phyloP scores from a whole-genome alignment of 2,329 filamentous ascomycete genomes.

The Knufia petricola region DNA sequence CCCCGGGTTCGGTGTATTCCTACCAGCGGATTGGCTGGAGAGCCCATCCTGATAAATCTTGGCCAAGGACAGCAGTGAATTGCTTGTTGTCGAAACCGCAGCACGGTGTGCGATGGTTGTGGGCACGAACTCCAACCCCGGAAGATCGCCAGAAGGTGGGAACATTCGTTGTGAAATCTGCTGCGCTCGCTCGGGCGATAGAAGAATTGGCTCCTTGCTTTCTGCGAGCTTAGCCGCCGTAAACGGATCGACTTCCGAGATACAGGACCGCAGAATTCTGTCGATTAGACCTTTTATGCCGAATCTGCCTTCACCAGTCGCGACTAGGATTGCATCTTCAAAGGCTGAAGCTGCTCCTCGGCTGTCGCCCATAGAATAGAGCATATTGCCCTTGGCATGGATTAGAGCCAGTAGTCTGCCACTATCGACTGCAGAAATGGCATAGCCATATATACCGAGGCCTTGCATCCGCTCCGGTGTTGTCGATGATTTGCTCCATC shows the following conservation, averaged over 20 bases:
- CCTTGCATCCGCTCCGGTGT: conserved; percentile 31
- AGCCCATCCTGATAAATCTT: conserved; percentile 98
- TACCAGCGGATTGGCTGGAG: conserved; percentile 49
- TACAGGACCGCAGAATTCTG: conserved; percentile 57
- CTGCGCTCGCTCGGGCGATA: conserved; percentile 74
- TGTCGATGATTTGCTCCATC: conserved; percentile 5
- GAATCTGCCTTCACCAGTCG: conserved; percentile 59
- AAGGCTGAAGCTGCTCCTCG: conserved; percentile 75
- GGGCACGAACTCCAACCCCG: conserved; percentile 64
- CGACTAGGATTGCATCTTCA: conserved; percentile 88
- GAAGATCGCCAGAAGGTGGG: conserved; percentile 61
- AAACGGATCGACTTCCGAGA: conserved; percentile 21
- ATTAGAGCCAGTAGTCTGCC: conserved; percentile 87
- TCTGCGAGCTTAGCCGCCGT: conserved; percentile 26
- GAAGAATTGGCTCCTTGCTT: conserved; percentile 55
- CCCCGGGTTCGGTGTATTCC: conserved; percentile 53
- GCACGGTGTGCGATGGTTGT: conserved; percentile 65
- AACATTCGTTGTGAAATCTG: conserved; percentile 79
- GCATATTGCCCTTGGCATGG: conserved; percentile 97
- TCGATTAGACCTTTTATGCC: conserved; percentile 71
- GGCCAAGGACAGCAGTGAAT: conserved; percentile 83
- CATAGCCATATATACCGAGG: conserved; percentile 74
- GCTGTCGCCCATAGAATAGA: conserved; percentile 82
- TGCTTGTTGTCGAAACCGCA: conserved; percentile 86
- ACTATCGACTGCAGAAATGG: conserved; percentile 76